Conservation (phyloP, 495 filamentous ascomycete species). For the Tuber umbilicatum region DNA sequence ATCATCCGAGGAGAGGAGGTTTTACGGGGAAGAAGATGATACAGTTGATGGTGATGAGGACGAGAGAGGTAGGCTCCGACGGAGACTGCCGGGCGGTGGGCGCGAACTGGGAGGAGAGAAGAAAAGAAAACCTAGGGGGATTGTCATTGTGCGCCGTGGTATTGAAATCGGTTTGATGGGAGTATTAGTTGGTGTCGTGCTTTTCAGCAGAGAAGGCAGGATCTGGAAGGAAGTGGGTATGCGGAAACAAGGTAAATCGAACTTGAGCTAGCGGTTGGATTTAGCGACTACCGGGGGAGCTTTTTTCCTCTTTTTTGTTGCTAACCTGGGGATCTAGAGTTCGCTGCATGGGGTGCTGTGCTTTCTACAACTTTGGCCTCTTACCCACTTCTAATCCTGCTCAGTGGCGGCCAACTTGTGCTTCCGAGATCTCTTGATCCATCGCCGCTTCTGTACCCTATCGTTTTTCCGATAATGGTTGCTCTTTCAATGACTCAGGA, state of each 20-base stretch:
- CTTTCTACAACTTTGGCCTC: constrained; percentile 19
- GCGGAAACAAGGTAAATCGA: constrained; percentile 29
- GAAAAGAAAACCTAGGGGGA: constrained; percentile 26
- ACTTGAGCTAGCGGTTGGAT: neutral
- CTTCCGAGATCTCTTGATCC: constrained; percentile 65
- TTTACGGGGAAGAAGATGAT: constrained; percentile 29
- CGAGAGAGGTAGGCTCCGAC: constrained; percentile 26
- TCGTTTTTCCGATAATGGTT: constrained; percentile 66
- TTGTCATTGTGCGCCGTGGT: constrained; percentile 35
- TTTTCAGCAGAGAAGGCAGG: constrained; percentile 28
- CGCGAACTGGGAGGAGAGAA: constrained; percentile 6
- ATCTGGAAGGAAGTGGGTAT: constrained; percentile 33
- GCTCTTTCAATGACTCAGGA: constrained; percentile 65
- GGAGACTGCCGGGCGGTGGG: constrained; percentile 11
- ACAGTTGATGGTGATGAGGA: constrained; percentile 18
- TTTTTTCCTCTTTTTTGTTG: neutral
- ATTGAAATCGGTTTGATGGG: constrained; percentile 37
- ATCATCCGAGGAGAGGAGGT: constrained; percentile 35
- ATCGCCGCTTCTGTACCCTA: constrained; percentile 82
- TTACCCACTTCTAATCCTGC: constrained; percentile 34
- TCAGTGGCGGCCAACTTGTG: constrained; percentile 22
- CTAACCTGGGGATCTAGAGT: constrained; percentile 12
- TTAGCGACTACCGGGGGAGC: neutral
- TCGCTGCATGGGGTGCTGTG: constrained; percentile 23
- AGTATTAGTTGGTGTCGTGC: constrained; percentile 31